These are phyloP conservation scores for Solanum dulcamara DNA, from an alignment of 257 asterid species.

Conservation along the genomic window DNA sequence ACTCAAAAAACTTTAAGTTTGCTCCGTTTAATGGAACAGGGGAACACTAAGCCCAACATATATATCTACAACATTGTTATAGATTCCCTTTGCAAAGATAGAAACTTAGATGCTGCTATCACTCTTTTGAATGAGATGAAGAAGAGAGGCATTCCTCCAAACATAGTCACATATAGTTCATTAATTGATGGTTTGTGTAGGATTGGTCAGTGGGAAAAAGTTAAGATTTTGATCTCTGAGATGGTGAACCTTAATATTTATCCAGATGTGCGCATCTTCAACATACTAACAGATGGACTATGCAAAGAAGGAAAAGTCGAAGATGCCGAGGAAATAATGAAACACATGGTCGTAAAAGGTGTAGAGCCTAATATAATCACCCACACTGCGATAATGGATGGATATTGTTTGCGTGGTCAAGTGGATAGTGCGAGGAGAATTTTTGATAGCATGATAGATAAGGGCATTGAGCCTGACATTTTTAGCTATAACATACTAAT, in stretches of 20 bases:
- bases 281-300: neutral
- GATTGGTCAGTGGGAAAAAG: neutral
- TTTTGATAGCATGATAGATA: neutral
- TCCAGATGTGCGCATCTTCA: neutral
- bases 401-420: neutral
- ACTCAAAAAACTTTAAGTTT: neutral
- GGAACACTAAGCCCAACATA: neutral
- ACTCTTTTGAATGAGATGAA: neutral
- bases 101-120: neutral
- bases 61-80: neutral
- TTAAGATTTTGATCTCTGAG: neutral
- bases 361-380: neutral
- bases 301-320: neutral
- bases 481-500: neutral
- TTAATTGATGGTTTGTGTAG: neutral
- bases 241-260: neutral
- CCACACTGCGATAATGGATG: neutral
- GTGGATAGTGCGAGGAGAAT: neutral
- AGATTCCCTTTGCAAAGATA: neutral
- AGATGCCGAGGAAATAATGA: neutral
- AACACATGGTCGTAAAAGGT: neutral
- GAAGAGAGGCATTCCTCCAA: neutral
- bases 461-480: neutral
- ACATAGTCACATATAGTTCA: neutral
- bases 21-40: neutral